A percentile compares a stretch with the other conserved stretches of the same genome.
Evolutionary conservation across 257 asterid species (phyloP).

Genomic region (Solanum etuberosum): DNA sequence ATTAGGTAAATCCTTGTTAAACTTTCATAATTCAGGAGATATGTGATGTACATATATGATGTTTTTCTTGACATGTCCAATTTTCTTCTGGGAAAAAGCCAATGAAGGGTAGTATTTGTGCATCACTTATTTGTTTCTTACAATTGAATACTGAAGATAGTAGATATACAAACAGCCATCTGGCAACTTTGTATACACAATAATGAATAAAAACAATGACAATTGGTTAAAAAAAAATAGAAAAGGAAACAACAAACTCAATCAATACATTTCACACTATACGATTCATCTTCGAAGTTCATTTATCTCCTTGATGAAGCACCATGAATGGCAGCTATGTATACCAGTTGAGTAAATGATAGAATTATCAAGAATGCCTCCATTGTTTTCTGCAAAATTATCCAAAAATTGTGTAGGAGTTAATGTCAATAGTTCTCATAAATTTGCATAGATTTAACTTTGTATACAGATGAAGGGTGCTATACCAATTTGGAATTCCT

Average conservation of each 20-base stretch:
- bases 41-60: not conserved
- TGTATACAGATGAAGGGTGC: not conserved
- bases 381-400: constrained; percentile 61
- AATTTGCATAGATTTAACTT: not conserved
- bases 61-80: not conserved
- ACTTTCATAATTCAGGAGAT: not conserved
- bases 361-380: constrained; percentile 87
- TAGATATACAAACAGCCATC: not conserved
- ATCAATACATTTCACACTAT: not conserved
- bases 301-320: constrained; percentile 40
- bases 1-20: not conserved
- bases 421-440: not conserved
- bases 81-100: not conserved
- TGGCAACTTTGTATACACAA: constrained; percentile 3
- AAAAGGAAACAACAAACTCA: not conserved
- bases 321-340: constrained; percentile 63
- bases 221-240: too few relatives aligned
- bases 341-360: constrained; percentile 58
- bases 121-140: not conserved
- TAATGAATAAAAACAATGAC: not conserved
- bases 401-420: not conserved
- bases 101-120: not conserved
- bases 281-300: not conserved
- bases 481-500: constrained; percentile 67
- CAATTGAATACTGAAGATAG: not conserved